Base-by-base conservation (phyloP, 176 grass and related monocot species). In the Tuctoria greenei region DNA sequence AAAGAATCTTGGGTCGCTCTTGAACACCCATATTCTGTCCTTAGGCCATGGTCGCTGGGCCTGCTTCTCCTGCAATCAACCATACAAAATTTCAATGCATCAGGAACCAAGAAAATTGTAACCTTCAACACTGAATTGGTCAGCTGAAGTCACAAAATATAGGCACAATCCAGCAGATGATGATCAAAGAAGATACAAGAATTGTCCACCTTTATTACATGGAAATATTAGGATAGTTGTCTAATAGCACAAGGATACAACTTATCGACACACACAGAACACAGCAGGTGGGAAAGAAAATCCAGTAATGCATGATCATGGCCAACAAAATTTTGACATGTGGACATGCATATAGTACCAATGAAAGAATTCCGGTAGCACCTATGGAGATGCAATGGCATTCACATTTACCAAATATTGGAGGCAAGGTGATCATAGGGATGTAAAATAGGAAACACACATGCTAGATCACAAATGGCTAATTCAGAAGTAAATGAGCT, bases 21-120 rank as follows among this genome's bases (percentile, higher is more conserved):
- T 86, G 82, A 99, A 99, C 60, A 86, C 79, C 95, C 95, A 99
- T 84, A 99, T 99, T 72, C 72, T 77, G 64, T 99, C 95, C 82
- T 99, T 95, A 2, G 91, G 95, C 95, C 95, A 99, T 62, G 95
- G 95, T 54, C 95, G 83, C 51, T 99, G 95, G 18, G 95, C 84
- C 76, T 99, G 91, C 37, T 99, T 99, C 75, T 99, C 95, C 95
- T 99, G 89, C 77, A 45, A 88, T 73, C 35, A 86, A 49, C n/a
- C 42, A 84, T 67, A 31, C 31, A 71, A 23, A 70, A 42, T 50
- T 63, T 51, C 67, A 75, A 63, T 76, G 64, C 11, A 20, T 44
- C 18, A 59, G 63, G 12, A 59, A 69, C n/a, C 39, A 46, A 27
- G 26, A 43, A 56, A 72, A 21, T 4, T 10, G 6, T 76, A 49